Evolutionary conservation across 495 filamentous ascomycete species (phyloP).

Genomic region (Penicillium cataractarum): DNA sequence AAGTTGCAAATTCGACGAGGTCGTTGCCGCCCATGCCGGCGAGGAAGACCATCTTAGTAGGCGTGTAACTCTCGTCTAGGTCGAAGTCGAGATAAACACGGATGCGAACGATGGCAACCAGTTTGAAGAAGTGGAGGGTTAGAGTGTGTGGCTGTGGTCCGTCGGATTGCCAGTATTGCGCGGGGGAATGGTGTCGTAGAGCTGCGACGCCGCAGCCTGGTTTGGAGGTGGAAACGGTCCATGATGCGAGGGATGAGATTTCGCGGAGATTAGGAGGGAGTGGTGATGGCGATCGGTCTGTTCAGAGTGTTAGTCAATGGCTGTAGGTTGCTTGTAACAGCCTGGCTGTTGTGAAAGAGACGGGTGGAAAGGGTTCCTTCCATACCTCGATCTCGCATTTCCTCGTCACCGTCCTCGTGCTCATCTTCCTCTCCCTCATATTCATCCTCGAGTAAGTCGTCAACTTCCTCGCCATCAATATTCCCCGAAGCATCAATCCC

Average conservation of each 20-base stretch:
- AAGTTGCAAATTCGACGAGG: conserved; percentile 77
- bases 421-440: conserved; percentile 41
- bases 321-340: background rate
- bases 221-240: conserved; percentile 89
- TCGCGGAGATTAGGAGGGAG: conserved; percentile 68
- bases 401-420: conserved; percentile 45
- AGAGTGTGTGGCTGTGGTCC: conserved; percentile 94
- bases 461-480: conserved; percentile 41
- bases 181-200: conserved; percentile 76
- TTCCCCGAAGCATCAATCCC: conserved; percentile 31
- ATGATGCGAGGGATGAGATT: conserved; percentile 91
- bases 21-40: conserved; percentile 89
- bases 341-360: background rate
- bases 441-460: conserved; percentile 41
- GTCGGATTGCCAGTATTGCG: conserved; percentile 94
- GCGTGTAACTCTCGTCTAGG: conserved; percentile 95
- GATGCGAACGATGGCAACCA: conserved; percentile 81
- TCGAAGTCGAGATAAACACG: conserved; percentile 89
- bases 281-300: conserved; percentile 44
- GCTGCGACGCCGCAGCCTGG: conserved; percentile 87
- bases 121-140: conserved; percentile 92
- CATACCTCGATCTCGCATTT: conserved; percentile 46
- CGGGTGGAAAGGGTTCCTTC: background rate
- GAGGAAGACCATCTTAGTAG: conserved; percentile 82
- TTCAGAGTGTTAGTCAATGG: background rate